Evolutionary conservation across 805 yeast genomes (phyloP).

Genomic region (Wickerhamiella bombiphila): DNA sequence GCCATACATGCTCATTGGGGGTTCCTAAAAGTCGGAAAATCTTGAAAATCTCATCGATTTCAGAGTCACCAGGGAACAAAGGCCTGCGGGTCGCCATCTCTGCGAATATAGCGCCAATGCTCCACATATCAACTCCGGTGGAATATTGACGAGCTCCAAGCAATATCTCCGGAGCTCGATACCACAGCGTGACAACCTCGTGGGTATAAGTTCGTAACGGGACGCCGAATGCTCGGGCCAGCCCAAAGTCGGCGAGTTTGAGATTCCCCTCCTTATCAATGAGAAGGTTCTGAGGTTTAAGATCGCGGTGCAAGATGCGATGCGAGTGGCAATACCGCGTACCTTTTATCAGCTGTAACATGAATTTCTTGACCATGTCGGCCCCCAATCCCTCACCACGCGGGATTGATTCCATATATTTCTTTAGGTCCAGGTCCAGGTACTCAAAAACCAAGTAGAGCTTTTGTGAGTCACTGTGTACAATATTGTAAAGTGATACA

Average conservation of each 20-base stretch:
- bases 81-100: constrained; percentile 96
- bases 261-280: constrained; percentile 92
- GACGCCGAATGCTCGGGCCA: constrained; percentile 95
- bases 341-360: constrained; percentile 84
- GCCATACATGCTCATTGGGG: constrained; percentile 88
- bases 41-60: constrained; percentile 90
- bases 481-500: constrained; percentile 81
- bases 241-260: constrained; percentile 82
- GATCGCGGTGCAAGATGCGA: constrained; percentile 85
- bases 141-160: constrained; percentile 95
- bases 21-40: constrained; percentile 89
- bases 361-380: constrained; percentile 80
- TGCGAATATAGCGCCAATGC: constrained; percentile 93
- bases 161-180: constrained; percentile 88
- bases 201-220: constrained; percentile 94
- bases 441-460: constrained; percentile 86
- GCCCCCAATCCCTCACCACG: constrained; percentile 81
- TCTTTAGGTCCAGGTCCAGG: constrained; percentile 85
- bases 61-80: constrained; percentile 92
- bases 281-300: constrained; percentile 89
- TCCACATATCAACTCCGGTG: constrained; percentile 98
- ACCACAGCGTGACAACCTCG: constrained; percentile 97
- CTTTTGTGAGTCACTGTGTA: constrained; percentile 87
- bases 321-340: constrained; percentile 88
- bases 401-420: constrained; percentile 92